These are phyloP conservation scores for Thalassia testudinum DNA, from an alignment of 116 monocot species.

Conservation along the genomic window DNA sequence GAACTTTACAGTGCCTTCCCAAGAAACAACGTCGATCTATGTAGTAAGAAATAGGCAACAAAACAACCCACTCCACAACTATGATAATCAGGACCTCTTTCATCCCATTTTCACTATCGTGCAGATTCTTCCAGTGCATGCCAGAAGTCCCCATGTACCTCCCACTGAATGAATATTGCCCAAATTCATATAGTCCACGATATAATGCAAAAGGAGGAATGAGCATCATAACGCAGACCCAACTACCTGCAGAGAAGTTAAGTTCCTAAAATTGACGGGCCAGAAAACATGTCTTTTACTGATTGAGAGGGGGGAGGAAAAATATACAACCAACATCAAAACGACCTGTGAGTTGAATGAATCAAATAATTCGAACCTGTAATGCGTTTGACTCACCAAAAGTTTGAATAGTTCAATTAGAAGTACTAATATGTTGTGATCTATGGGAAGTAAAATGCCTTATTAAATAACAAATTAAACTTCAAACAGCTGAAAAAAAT, in stretches of 20 bases:
- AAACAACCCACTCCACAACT: constrained; percentile 30
- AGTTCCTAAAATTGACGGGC: neutral
- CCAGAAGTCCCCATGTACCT: constrained; percentile 23
- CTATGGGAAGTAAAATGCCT: too few relatives aligned
- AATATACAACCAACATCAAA: too few relatives aligned
- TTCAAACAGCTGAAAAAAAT: too few relatives aligned
- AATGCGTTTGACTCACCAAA: too few relatives aligned
- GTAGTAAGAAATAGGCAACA: constrained; percentile 46
- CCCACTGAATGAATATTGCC: constrained; percentile 37
- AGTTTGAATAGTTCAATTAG: too few relatives aligned
- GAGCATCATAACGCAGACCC: constrained; percentile 51
- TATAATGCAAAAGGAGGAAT: constrained; percentile 59
- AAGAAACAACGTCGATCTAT: constrained; percentile 25
- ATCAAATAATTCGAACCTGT: too few relatives aligned
- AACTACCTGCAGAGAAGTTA: constrained; percentile 14
- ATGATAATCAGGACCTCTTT: constrained; percentile 42
- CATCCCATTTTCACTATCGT: constrained; percentile 39
- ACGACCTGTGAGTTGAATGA: too few relatives aligned
- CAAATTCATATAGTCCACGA: constrained; percentile 63
- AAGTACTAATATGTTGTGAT: too few relatives aligned
- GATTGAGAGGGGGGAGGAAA: too few relatives aligned
- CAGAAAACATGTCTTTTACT: neutral
- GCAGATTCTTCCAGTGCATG: constrained; percentile 50
- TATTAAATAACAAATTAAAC: too few relatives aligned
- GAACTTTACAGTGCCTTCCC: constrained; percentile 13